These are phyloP conservation scores for Penicillium salamii DNA, from an alignment of 495 filamentous ascomycete genomes.

Conservation along the genomic window DNA sequence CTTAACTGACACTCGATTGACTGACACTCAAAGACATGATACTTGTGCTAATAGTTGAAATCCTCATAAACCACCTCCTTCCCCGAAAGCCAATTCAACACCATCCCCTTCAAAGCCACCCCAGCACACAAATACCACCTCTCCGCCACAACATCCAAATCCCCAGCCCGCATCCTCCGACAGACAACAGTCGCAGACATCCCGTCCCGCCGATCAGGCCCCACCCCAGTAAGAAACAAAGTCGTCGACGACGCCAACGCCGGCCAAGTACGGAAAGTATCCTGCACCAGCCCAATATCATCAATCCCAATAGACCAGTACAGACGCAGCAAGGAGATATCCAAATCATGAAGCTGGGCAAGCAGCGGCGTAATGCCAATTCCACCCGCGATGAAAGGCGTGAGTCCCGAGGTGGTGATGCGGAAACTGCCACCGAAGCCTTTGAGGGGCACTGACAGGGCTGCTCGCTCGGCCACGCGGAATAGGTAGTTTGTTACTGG, in stretches of 20 bases:
- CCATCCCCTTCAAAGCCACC: slow-evolving; percentile 47
- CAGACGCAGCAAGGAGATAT: slow-evolving; percentile 47
- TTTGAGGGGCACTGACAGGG: slow-evolving; percentile 61
- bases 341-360: slow-evolving; percentile 52
- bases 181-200: slow-evolving; percentile 36
- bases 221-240: slow-evolving; percentile 59
- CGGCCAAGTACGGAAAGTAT: slow-evolving; percentile 53
- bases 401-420: slow-evolving; percentile 38
- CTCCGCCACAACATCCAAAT: slow-evolving; percentile 47
- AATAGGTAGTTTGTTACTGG: slow-evolving; percentile 64
- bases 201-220: slow-evolving; percentile 11
- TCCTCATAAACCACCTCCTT: slow-evolving; percentile 65
- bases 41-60: too few species aligned
- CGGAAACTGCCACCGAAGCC: slow-evolving; percentile 71
- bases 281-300: slow-evolving; percentile 61
- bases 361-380: slow-evolving; percentile 80
- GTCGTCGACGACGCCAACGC: slow-evolving; percentile 49
- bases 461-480: slow-evolving; percentile 45
- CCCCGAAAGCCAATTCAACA: slow-evolving; percentile 62
- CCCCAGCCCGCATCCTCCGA: slow-evolving; percentile 52
- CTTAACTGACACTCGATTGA: slow-evolving; percentile 6
- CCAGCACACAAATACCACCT: slow-evolving; percentile 72
- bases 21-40: too few species aligned
- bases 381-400: slow-evolving; percentile 65
- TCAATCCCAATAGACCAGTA: slow-evolving; percentile 62